Conservation (phyloP, 495 filamentous ascomycete species). For the Rhypophila decipiens region DNA sequence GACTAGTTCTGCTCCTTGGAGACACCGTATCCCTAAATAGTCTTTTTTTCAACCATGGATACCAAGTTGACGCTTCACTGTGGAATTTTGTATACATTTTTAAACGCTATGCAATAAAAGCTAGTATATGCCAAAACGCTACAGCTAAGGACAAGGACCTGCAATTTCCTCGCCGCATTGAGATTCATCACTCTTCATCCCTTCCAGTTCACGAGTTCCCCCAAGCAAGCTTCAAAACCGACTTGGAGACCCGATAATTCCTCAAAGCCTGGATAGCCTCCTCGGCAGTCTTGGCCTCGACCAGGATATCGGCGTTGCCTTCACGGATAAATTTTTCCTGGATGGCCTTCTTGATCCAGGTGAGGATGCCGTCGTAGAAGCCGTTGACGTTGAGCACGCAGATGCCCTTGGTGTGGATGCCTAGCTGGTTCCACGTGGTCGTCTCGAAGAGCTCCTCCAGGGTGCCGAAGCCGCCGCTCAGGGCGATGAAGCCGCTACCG, state of each 20-base stretch:
- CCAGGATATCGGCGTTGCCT: slow-evolving; percentile 66
- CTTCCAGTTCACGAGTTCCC: slow-evolving; percentile 51
- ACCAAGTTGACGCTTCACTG: no score
- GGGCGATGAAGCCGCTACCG: slow-evolving; percentile 82
- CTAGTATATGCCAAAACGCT: no score
- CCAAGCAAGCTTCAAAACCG: slow-evolving; percentile 78
- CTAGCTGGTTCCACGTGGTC: slow-evolving; percentile 94
- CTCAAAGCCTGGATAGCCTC: slow-evolving; percentile 64
- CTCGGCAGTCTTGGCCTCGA: slow-evolving; percentile 63
- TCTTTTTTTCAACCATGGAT: no score
- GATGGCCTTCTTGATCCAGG: slow-evolving; percentile 77
- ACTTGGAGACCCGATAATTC: slow-evolving; percentile 68
- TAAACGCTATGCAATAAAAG: no score
- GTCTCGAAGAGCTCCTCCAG: slow-evolving; percentile 96
- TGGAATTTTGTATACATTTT: no score
- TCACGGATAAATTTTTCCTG: slow-evolving; percentile 65
- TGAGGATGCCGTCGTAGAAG: slow-evolving; percentile 80
- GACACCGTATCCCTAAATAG: no score
- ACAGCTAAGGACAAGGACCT: no score
- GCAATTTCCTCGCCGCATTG: no score
- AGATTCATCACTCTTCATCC: no score
- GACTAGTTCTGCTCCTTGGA: no score
- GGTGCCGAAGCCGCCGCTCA: slow-evolving; percentile 89
- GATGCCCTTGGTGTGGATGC: slow-evolving; percentile 79
- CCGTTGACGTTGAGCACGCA: slow-evolving; percentile 80